A percentile compares a stretch with the other conserved stretches of the same genome.
These are phyloP conservation scores for Cladobotryum protrusum DNA, from an alignment of 2,329 filamentous ascomycete species.

Conservation along the genomic window DNA sequence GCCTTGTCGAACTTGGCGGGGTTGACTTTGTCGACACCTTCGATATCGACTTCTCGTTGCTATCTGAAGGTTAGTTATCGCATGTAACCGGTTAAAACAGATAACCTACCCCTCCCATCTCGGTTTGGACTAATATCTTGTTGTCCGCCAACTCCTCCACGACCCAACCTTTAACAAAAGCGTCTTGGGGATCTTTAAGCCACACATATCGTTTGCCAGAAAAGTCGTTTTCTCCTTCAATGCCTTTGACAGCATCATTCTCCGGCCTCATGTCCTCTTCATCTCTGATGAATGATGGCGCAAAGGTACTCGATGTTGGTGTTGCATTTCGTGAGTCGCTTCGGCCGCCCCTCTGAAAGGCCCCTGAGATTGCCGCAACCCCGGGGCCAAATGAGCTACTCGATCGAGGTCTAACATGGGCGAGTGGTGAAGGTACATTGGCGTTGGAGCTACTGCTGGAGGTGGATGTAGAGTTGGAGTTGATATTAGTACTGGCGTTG, in stretches of 20 bases:
- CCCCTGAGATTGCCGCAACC: conserved; percentile 26
- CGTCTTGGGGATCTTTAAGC: conserved; percentile 79
- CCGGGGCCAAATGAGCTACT: conserved; percentile 44
- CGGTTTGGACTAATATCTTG: conserved; percentile 79
- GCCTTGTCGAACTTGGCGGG: conserved; percentile 99
- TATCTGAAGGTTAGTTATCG: conserved; percentile 30
- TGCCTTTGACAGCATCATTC: conserved; percentile 56
- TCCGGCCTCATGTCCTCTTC: conserved; percentile 68
- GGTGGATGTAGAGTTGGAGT: neutral
- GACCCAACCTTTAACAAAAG: conserved; percentile 90
- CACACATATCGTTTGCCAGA: conserved; percentile 98
- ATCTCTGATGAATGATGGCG: conserved; percentile 89
- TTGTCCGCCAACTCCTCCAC: conserved; percentile 70
- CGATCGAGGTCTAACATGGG: conserved; percentile 66
- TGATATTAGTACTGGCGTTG: neutral
- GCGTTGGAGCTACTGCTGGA: neutral
- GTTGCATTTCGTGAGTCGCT: conserved; percentile 60
- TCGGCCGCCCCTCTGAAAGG: conserved; percentile 35
- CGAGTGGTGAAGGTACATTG: conserved; percentile 30
- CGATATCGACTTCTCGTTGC: conserved; percentile 80
- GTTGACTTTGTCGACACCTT: conserved; percentile 97
- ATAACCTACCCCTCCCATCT: conserved; percentile 73
- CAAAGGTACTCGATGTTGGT: conserved; percentile 74
- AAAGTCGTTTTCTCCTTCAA: conserved; percentile 98
- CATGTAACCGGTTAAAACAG: neutral